Conservation (phyloP, 768 basidiomycete species). For the Ramaria sp. region DNA sequence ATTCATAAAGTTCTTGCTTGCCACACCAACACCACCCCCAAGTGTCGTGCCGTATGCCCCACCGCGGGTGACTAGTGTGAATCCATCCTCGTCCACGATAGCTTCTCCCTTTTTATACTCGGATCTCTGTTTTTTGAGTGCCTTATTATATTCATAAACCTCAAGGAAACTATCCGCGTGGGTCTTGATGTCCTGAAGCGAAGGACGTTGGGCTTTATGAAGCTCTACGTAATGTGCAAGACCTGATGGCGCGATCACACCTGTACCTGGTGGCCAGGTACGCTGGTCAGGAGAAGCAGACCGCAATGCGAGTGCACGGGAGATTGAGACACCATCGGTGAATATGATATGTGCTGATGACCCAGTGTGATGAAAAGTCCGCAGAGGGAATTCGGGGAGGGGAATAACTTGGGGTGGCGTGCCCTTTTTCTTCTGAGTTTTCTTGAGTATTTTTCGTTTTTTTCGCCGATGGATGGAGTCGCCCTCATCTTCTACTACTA, state of each 20-base stretch:
- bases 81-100: slow-evolving; percentile 89
- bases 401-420: slow-evolving; percentile 42
- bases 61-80: slow-evolving; percentile 87
- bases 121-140: slow-evolving; percentile 40
- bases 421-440: slow-evolving; percentile 14
- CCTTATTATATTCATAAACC: slow-evolving; percentile 62
- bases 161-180: slow-evolving; percentile 75
- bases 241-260: slow-evolving; percentile 44
- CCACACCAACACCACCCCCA: slow-evolving; percentile 66
- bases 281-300: slow-evolving; percentile 39
- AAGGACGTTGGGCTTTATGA: slow-evolving; percentile 61
- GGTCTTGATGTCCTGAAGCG: slow-evolving; percentile 58
- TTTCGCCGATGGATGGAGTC: slow-evolving; percentile 19
- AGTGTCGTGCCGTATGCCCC: slow-evolving; percentile 83
- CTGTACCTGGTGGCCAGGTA: slow-evolving; percentile 49
- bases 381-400: slow-evolving; percentile 40
- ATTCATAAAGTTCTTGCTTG: slow-evolving; percentile 44
- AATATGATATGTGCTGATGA: slow-evolving; percentile 60
- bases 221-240: slow-evolving; percentile 58
- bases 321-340: slow-evolving; percentile 62
- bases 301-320: slow-evolving; percentile 39
- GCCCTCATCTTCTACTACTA: slow-evolving; percentile 15
- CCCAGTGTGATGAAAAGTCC: slow-evolving; percentile 52
- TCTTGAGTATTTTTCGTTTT: slow-evolving; percentile 21
- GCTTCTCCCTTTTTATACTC: slow-evolving; percentile 77